Conservation (phyloP, 2,329 filamentous ascomycete species). For the Chaetomium globosum region DNA sequence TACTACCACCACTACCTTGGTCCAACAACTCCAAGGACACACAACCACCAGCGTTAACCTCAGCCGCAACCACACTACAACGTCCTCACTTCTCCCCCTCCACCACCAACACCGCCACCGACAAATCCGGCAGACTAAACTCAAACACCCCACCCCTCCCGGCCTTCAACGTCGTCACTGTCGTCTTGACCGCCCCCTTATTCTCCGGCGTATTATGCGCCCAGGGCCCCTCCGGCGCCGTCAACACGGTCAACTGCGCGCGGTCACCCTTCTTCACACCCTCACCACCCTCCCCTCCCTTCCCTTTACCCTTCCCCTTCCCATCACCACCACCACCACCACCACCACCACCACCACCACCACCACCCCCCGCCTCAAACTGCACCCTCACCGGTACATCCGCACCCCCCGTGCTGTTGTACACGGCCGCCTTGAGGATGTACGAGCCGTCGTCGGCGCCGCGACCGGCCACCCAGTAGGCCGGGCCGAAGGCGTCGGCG, state of each 20-base stretch:
- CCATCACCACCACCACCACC: too few species aligned
- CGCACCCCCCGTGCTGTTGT: slow-evolving; percentile 51
- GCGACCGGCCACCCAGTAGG: slow-evolving; percentile 55
- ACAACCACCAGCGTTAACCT: not conserved
- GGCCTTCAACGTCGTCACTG: slow-evolving; percentile 46
- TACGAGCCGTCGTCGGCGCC: slow-evolving; percentile 40
- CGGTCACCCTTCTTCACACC: slow-evolving; percentile 42
- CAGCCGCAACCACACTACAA: not conserved
- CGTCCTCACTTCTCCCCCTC: not conserved
- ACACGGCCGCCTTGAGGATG: slow-evolving; percentile 56
- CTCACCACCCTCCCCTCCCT: slow-evolving; percentile 35
- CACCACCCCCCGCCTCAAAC: slow-evolving; percentile 44
- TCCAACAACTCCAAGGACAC: too few species aligned
- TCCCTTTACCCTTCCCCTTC: too few species aligned
- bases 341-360: slow-evolving; percentile 26
- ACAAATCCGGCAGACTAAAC: slow-evolving; percentile 58
- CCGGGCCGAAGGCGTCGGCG: slow-evolving; percentile 45
- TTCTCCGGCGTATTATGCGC: slow-evolving; percentile 50
- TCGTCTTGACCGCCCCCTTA: slow-evolving; percentile 54
- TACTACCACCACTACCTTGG: too few species aligned
- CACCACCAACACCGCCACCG: slow-evolving; percentile 59
- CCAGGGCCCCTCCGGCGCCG: slow-evolving; percentile 45
- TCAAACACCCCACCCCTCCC: slow-evolving; percentile 52
- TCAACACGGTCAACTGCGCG: slow-evolving; percentile 51
- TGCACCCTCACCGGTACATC: slow-evolving; percentile 48